A percentile compares a stretch with the other conserved stretches of the same genome.
These are phyloP conservation scores for Populus euphratica DNA, from an alignment of 345 rosid species.

Conservation along the genomic window DNA sequence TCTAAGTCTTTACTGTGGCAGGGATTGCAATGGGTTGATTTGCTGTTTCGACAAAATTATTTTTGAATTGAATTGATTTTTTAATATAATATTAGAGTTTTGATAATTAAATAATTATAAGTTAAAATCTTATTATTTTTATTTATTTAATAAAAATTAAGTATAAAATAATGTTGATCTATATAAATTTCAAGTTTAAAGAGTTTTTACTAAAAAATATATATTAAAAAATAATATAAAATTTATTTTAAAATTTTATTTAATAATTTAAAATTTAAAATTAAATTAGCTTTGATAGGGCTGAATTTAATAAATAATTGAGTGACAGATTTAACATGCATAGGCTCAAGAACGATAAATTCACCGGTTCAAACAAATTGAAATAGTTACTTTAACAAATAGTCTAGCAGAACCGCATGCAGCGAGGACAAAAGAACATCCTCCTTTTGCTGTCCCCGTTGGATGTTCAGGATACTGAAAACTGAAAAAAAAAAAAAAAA, in stretches of 20 bases:
- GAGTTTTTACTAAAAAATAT: accelerated
- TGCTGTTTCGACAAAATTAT: background rate
- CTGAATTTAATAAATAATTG: background rate
- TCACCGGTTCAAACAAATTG: background rate
- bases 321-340: background rate
- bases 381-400: background rate
- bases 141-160: too few species aligned
- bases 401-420: background rate
- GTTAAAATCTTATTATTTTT: too few species aligned
- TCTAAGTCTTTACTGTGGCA: background rate
- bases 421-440: conserved; percentile 40
- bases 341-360: background rate
- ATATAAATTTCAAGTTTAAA: too few species aligned
- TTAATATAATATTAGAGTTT: accelerated
- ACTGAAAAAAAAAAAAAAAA: background rate
- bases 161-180: too few species aligned
- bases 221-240: too few species aligned
- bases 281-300: too few species aligned
- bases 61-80: too few species aligned
- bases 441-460: conserved; percentile 91
- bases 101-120: too few species aligned
- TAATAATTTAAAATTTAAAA: too few species aligned
- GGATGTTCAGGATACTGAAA: conserved; percentile 93
- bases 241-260: too few species aligned
- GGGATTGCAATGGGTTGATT: background rate